Percentiles rank a stretch among this genome's conserved stretches.
phyloP scores from a whole-genome alignment of 192 early-diverging fungal species.

The Linnemannia zychae region DNA sequence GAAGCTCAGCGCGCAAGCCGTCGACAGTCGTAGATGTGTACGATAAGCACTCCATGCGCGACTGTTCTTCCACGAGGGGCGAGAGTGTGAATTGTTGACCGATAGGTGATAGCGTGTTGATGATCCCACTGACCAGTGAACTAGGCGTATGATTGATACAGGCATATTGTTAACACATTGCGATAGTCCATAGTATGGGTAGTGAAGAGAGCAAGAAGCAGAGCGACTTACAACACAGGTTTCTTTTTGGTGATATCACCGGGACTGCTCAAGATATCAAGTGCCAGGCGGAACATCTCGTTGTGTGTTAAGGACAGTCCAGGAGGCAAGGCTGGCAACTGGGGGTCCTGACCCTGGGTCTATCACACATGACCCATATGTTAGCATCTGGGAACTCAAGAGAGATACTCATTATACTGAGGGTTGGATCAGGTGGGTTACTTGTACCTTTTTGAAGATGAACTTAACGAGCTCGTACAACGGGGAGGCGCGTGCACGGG shows the following conservation, averaged over 20 bases:
- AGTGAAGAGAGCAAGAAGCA: neutral
- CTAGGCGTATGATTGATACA: constrained; percentile 7
- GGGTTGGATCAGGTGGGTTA: constrained; percentile 3
- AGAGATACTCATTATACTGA: neutral
- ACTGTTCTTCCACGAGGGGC: constrained; percentile 6
- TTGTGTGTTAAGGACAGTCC: constrained; percentile 13
- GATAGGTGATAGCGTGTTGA: constrained; percentile 17
- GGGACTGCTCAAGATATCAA: constrained; percentile 7
- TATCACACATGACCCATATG: constrained; percentile 5
- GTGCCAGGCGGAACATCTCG: constrained; percentile 14
- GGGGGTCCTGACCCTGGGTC: constrained; percentile 12
- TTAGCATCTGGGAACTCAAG: constrained; percentile 12
- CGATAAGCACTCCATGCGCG: constrained; percentile 12
- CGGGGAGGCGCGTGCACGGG: constrained; percentile 17
- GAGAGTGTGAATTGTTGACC: constrained; percentile 9
- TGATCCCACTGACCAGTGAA: constrained; percentile 15
- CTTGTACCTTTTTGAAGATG: constrained; percentile 26
- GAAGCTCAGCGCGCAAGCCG: constrained; percentile 15
- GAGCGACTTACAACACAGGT: constrained; percentile 18
- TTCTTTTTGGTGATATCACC: constrained; percentile 27
- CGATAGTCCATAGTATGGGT: constrained; percentile 2
- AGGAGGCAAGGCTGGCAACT: constrained; percentile 16
- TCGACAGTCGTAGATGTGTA: constrained; percentile 8
- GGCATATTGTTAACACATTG: constrained; percentile 9
- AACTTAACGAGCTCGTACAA: constrained; percentile 22